These are phyloP conservation scores for Linaria vulgaris DNA, from an alignment of 257 asterid genomes.

Conservation along the genomic window DNA sequence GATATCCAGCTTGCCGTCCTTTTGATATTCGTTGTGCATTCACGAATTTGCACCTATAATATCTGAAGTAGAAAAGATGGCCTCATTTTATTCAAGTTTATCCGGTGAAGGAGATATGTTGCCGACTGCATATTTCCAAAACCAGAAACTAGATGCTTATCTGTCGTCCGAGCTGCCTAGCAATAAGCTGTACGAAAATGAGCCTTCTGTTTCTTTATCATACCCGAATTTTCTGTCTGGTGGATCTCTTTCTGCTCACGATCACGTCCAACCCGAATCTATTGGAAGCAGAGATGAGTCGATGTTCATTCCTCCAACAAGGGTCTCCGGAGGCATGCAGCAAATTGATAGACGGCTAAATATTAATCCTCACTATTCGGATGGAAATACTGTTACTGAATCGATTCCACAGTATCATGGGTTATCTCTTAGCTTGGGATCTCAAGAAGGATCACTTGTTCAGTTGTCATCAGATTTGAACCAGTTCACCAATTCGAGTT, in stretches of 20 bases:
- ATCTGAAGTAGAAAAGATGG: constrained; percentile 39
- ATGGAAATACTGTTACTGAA: constrained; percentile 34
- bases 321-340: constrained; percentile 38
- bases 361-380: constrained; percentile 37
- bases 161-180: constrained; percentile 39
- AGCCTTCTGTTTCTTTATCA: constrained; percentile 36
- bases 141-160: constrained; percentile 43
- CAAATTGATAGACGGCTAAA: constrained; percentile 32
- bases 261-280: constrained; percentile 34
- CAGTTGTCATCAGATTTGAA: constrained; percentile 46
- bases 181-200: constrained; percentile 39
- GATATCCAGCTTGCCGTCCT: constrained; percentile 4
- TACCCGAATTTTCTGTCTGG: constrained; percentile 41
- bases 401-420: constrained; percentile 49
- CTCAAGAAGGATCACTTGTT: constrained; percentile 39
- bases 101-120: constrained; percentile 47
- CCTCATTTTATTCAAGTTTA: constrained; percentile 47
- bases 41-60: constrained; percentile 10
- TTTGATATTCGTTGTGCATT: constrained; percentile 17
- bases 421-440: constrained; percentile 68
- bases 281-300: constrained; percentile 41
- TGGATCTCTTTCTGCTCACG: constrained; percentile 32
- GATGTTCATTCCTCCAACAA: constrained; percentile 42
- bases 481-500: constrained; percentile 39
- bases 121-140: constrained; percentile 38